Evolutionary conservation across 768 basidiomycete genomes (phyloP).

Genomic region (Ramaria rubella): DNA sequence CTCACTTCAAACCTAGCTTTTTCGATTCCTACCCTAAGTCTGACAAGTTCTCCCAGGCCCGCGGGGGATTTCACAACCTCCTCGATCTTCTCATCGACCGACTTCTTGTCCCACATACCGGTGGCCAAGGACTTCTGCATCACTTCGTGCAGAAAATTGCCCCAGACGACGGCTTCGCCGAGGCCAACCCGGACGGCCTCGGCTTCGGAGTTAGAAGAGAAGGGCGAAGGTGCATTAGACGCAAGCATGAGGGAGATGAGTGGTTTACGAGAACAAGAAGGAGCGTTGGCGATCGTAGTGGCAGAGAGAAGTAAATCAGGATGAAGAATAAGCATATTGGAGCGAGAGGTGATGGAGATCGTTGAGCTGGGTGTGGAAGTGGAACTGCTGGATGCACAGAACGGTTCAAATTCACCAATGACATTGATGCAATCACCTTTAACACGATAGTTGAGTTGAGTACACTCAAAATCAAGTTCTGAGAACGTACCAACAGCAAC

Average conservation of each 20-base stretch:
- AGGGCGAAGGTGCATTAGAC: constrained; percentile 32
- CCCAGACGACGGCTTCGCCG: constrained; percentile 55
- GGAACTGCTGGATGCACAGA: constrained; percentile 24
- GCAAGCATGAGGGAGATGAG: constrained; percentile 64
- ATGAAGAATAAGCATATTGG: constrained; percentile 77
- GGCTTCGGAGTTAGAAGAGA: constrained; percentile 36
- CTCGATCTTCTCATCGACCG: constrained; percentile 55
- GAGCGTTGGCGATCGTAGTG: constrained; percentile 77
- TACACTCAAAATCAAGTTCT: neutral
- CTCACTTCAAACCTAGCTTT: constrained; percentile 61
- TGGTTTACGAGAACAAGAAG: constrained; percentile 81
- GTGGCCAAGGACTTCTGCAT: constrained; percentile 72
- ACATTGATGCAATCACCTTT: constrained; percentile 79
- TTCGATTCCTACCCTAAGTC: constrained; percentile 49
- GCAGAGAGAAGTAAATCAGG: constrained; percentile 90
- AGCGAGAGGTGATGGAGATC: constrained; percentile 54
- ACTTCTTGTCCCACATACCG: constrained; percentile 54
- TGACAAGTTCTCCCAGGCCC: constrained; percentile 55
- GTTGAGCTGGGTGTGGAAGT: constrained; percentile 32
- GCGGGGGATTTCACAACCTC: constrained; percentile 37
- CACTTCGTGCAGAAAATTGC: constrained; percentile 88
- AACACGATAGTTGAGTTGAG: neutral
- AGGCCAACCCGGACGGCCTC: constrained; percentile 40
- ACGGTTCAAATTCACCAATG: constrained; percentile 41
- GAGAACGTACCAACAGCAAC: constrained; percentile 47